Conservation (phyloP, 371 early-diverging fungal species). For the Cokeromyces recurvatus region DNA sequence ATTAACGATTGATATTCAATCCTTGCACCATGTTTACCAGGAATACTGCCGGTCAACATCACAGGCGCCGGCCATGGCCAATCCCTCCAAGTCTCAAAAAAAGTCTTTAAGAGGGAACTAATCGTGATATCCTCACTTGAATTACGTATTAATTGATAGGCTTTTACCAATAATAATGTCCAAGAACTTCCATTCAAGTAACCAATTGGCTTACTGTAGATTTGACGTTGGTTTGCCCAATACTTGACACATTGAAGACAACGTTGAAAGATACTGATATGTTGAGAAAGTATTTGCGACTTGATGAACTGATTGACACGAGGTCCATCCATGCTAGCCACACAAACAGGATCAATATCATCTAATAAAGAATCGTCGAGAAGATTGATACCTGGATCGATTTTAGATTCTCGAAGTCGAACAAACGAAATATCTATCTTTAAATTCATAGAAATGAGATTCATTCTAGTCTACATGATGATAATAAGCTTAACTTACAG, state of each 20-base stretch:
- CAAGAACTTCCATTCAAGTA: constrained; percentile 36
- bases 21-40: constrained; percentile 12
- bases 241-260: constrained; percentile 28
- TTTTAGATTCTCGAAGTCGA: constrained; percentile 10
- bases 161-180: constrained; percentile 30
- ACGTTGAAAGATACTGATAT: constrained; percentile 15
- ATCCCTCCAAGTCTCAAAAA: constrained; percentile 27
- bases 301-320: constrained; percentile 27
- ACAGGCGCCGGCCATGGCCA: constrained; percentile 43
- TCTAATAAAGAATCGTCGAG: constrained; percentile 24
- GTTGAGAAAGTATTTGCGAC: constrained; percentile 3
- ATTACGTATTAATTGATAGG: constrained; percentile 13
- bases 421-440: constrained; percentile 41
- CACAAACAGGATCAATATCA: constrained; percentile 21
- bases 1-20: constrained; percentile 6
- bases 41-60: constrained; percentile 21
- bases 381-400: constrained; percentile 17
- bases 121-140: not conserved
- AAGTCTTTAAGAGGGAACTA: constrained; percentile 8
- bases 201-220: constrained; percentile 34
- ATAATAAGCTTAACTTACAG: constrained; percentile 14
- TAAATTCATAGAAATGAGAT: no score
- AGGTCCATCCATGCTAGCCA: constrained; percentile 40
- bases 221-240: constrained; percentile 30
- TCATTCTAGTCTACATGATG: no score